Percentiles rank a stretch among this genome's conserved stretches.
phyloP scores from a whole-genome alignment of 108 stramenopile species.

The Bacterosira constricta region DNA sequence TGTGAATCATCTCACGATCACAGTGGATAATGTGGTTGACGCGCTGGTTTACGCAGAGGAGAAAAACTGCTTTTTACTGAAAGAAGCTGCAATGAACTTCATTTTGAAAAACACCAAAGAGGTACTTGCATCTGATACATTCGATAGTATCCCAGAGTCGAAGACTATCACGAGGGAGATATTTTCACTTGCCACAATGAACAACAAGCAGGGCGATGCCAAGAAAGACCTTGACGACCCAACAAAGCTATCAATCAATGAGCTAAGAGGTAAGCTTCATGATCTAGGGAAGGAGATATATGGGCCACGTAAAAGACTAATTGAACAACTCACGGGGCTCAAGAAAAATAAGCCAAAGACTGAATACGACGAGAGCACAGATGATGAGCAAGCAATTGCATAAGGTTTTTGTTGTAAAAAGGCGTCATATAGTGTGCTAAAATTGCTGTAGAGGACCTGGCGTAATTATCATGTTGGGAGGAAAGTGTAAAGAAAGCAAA shows the following conservation, averaged over 20 bases:
- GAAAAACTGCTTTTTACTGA: conserved; percentile 15
- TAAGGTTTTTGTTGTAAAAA: too few species aligned
- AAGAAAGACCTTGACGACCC: not conserved
- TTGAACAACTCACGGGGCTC: too few species aligned
- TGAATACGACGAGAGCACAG: too few species aligned
- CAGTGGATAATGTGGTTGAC: conserved; percentile 16
- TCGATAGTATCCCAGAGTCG: not conserved
- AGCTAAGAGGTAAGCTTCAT: not conserved
- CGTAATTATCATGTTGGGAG: too few species aligned
- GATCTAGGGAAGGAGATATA: not conserved
- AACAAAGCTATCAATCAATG: not conserved
- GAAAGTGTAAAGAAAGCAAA: too few species aligned
- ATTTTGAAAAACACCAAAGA: conserved; percentile 14
- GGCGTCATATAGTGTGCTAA: too few species aligned
- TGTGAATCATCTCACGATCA: not conserved
- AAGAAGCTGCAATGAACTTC: conserved; percentile 24
- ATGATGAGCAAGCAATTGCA: too few species aligned
- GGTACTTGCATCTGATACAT: conserved; percentile 4
- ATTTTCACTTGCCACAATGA: not conserved
- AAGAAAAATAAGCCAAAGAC: too few species aligned
- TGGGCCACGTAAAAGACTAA: too few species aligned
- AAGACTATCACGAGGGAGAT: not conserved
- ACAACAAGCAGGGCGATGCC: not conserved
- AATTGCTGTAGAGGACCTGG: too few species aligned
- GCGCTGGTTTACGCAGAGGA: conserved; percentile 23